Percentiles rank a stretch among this genome's conserved stretches.
Conservation (phyloP, 2,329 filamentous ascomycete genomes). For the Fusarium sp. region DNA sequence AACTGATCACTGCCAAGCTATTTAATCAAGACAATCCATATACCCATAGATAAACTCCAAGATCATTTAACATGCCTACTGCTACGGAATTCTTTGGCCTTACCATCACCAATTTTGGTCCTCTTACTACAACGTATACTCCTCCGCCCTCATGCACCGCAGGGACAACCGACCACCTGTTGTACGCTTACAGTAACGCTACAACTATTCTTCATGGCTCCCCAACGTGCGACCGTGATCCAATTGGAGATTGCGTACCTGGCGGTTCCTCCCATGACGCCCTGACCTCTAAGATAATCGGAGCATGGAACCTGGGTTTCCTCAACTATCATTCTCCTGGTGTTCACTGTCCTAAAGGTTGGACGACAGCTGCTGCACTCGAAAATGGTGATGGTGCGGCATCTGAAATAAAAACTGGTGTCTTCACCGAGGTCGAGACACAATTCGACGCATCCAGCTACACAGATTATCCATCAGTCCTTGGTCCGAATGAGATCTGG, state of each 20-base stretch:
- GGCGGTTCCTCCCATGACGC: conserved; percentile 32
- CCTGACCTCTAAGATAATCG: neutral
- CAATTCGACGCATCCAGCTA: no score
- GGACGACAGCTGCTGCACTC: conserved; percentile 42
- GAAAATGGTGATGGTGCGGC: conserved; percentile 8
- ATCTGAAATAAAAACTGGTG: neutral
- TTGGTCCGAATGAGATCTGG: conserved; percentile 4
- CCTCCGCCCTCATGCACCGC: conserved; percentile 41
- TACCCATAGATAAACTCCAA: neutral
- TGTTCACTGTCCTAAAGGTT: conserved; percentile 39
- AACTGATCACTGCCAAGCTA: neutral
- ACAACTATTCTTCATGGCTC: neutral
- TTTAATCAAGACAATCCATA: neutral
- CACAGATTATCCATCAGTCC: no score
- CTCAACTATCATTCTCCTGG: conserved; percentile 44
- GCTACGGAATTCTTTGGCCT: conserved; percentile 38
- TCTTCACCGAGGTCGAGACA: conserved; percentile 11
- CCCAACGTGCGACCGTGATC: conserved; percentile 12
- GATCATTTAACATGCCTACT: conserved; percentile 39
- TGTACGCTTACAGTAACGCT: neutral
- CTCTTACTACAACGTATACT: conserved; percentile 48
- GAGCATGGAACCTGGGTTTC: conserved; percentile 12
- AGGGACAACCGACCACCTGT: conserved; percentile 10
- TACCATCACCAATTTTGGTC: conserved; percentile 47
- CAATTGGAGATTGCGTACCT: conserved; percentile 39